phyloP scores from a whole-genome alignment of 768 basidiomycete species.

The Podaxis sp. region DNA sequence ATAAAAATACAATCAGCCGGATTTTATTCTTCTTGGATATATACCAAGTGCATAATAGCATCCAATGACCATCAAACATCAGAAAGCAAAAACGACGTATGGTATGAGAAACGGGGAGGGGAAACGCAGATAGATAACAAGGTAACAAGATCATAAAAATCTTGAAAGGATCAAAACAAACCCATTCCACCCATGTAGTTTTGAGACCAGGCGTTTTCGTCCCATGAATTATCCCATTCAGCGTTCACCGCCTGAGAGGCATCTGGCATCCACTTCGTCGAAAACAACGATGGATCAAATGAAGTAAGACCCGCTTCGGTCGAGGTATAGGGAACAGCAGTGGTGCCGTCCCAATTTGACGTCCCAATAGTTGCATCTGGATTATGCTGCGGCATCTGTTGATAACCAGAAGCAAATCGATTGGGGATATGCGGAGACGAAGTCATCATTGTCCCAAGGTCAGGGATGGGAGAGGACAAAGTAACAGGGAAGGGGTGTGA shows the following conservation, averaged over 20 bases:
- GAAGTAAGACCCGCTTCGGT: background rate
- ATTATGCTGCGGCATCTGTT: background rate
- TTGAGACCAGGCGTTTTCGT: constrained; percentile 6
- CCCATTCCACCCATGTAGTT: constrained; percentile 7
- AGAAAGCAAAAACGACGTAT: background rate
- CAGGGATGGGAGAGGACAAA: background rate
- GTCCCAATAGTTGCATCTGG: background rate
- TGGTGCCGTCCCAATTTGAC: background rate
- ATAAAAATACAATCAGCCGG: background rate
- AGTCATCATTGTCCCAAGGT: background rate
- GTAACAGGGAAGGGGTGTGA: background rate
- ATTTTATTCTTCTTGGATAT: background rate
- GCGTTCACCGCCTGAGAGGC: constrained; percentile 1
- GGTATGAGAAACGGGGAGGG: background rate
- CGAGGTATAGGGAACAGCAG: background rate
- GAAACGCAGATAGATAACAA: background rate
- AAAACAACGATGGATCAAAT: constrained; percentile 9
- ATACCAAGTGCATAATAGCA: background rate
- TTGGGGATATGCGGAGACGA: background rate
- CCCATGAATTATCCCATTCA: constrained; percentile 9
- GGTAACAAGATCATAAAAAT: too few relatives aligned
- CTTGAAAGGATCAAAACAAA: background rate
- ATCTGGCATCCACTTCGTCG: constrained; percentile 11
- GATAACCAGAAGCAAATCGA: background rate
- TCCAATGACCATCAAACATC: background rate